These are phyloP conservation scores for Lichtheimia hyalospora DNA, from an alignment of 371 early-diverging fungal species.

Conservation along the genomic window DNA sequence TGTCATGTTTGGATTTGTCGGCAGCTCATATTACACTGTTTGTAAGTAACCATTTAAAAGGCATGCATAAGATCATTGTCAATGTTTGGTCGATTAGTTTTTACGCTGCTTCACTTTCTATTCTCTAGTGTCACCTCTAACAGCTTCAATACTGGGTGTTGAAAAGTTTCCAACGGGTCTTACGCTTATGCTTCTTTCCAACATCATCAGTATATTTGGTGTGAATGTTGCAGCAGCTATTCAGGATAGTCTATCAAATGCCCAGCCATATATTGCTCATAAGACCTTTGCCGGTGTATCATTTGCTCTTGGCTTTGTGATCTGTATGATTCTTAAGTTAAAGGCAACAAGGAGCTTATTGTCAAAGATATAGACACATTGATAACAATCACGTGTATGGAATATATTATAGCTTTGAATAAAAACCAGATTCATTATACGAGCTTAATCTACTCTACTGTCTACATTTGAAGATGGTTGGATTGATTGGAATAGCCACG, in stretches of 20 bases:
- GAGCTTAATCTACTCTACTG: too few species aligned
- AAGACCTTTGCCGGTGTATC: constrained; percentile 36
- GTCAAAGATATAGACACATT: background rate
- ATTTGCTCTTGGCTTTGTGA: constrained; percentile 21
- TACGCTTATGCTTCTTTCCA: constrained; percentile 30
- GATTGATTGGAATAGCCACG: too few species aligned
- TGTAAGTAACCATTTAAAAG: constrained; percentile 12
- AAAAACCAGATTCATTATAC: too few species aligned
- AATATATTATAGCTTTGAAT: too few species aligned
- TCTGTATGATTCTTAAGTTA: constrained; percentile 24
- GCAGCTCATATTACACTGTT: constrained; percentile 26
- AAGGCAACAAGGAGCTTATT: constrained; percentile 12
- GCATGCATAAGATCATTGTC: too few species aligned
- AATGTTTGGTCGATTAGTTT: too few species aligned
- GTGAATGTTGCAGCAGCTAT: constrained; percentile 36
- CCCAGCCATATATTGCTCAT: constrained; percentile 28
- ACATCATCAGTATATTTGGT: constrained; percentile 31
- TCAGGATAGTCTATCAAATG: constrained; percentile 8
- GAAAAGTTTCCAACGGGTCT: constrained; percentile 38
- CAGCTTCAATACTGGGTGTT: constrained; percentile 31
- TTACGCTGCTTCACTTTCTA: background rate
- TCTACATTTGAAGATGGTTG: too few species aligned
- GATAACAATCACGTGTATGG: too few species aligned
- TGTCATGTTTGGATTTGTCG: constrained; percentile 20
- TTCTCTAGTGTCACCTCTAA: constrained; percentile 33